phyloP scores from a whole-genome alignment of 2,329 filamentous ascomycete genomes.

The Basipetospora chlamydospora region DNA sequence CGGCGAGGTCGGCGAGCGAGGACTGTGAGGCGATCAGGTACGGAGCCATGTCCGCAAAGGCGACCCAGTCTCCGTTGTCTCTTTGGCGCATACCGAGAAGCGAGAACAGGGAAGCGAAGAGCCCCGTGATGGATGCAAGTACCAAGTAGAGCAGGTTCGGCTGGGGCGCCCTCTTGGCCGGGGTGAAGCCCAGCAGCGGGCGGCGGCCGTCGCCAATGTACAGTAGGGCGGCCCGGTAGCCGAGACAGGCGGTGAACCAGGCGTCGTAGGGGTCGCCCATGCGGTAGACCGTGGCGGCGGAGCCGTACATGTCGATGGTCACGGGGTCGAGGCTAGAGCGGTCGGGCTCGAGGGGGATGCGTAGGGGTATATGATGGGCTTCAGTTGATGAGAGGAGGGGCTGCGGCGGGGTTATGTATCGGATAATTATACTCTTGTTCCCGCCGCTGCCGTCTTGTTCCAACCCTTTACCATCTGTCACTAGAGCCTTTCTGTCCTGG shows the following conservation, averaged over 20 bases:
- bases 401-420: slow-evolving; percentile 23
- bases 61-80: slow-evolving; percentile 27
- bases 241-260: slow-evolving; percentile 56
- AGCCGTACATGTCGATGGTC: slow-evolving; percentile 44
- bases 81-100: not conserved
- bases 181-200: slow-evolving; percentile 42
- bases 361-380: slow-evolving; percentile 23
- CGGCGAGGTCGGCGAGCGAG: slow-evolving; percentile 53
- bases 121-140: not conserved
- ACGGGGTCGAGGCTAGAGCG: slow-evolving; percentile 28
- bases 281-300: slow-evolving; percentile 41
- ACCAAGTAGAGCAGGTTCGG: not conserved
- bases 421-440: slow-evolving; percentile 21
- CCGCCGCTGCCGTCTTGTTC: not conserved
- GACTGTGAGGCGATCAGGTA: slow-evolving; percentile 57
- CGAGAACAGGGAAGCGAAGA: not conserved
- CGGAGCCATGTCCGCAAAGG: slow-evolving; percentile 62
- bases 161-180: not conserved
- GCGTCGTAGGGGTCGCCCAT: slow-evolving; percentile 45
- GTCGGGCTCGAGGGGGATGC: slow-evolving; percentile 43
- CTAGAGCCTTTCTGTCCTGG: no score
- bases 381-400: no score
- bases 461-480: no score
- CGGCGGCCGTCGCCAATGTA: slow-evolving; percentile 50
- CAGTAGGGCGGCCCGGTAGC: slow-evolving; percentile 43